Evolutionary conservation across 441 rosid genomes (phyloP).

Genomic region (Croton laevigatus): DNA sequence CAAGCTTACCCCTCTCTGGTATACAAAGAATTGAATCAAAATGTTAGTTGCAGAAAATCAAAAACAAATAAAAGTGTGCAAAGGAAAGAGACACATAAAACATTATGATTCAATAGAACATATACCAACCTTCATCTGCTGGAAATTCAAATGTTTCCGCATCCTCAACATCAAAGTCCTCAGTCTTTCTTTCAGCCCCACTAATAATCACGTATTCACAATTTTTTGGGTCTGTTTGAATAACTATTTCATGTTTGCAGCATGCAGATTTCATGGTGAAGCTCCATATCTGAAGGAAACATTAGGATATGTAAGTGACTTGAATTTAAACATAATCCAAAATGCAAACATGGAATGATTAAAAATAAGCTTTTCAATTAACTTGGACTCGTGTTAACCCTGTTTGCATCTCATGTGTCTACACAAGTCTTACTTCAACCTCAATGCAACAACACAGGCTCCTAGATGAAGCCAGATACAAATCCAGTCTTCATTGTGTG

Average conservation of each 20-base stretch:
- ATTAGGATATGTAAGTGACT: constrained; percentile 14
- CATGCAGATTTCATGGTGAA: constrained; percentile 90
- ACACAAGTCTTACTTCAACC: neutral
- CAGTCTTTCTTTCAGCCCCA: constrained; percentile 80
- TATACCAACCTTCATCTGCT: constrained; percentile 79
- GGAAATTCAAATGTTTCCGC: constrained; percentile 91
- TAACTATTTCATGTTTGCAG: constrained; percentile 81
- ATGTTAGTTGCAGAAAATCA: neutral
- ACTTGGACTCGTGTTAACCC: neutral
- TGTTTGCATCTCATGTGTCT: too few species aligned
- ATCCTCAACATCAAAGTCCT: constrained; percentile 82
- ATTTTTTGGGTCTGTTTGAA: constrained; percentile 91
- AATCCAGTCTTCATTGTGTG: neutral
- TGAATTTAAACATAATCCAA: neutral
- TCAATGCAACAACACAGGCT: neutral
- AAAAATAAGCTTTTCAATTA: neutral
- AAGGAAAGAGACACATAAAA: neutral
- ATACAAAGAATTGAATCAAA: constrained; percentile 18
- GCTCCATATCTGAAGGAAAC: constrained; percentile 74
- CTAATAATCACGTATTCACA: constrained; percentile 85
- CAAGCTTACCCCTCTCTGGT: constrained; percentile 80
- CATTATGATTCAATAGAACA: constrained; percentile 1
- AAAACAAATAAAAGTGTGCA: neutral
- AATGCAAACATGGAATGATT: neutral
- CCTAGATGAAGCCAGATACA: neutral